These are phyloP conservation scores for Dothideomycetes sp. DNA, from an alignment of 2,329 filamentous ascomycete species.

Conservation along the genomic window DNA sequence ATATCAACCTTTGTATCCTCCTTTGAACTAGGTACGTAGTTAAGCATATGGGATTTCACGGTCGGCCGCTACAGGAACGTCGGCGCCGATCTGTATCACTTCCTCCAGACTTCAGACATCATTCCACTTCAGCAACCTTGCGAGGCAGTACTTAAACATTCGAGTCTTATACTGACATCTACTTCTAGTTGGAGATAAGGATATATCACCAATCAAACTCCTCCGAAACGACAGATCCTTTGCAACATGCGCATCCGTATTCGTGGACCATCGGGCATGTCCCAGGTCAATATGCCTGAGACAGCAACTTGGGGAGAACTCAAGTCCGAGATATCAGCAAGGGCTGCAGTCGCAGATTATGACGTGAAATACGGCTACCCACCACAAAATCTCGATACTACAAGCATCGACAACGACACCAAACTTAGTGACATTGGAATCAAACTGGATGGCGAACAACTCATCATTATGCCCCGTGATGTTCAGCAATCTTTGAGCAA, in stretches of 20 bases:
- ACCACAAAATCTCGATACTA: constrained; percentile 57
- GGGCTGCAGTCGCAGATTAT: constrained; percentile 58
- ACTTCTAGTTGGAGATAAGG: no score
- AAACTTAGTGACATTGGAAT: constrained; percentile 48
- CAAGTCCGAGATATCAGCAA: constrained; percentile 49
- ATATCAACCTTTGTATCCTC: no score
- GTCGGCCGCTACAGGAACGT: no score
- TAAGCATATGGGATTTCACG: no score
- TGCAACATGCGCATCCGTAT: constrained; percentile 63
- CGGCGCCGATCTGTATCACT: no score
- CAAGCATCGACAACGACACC: constrained; percentile 41
- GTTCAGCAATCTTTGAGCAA: constrained; percentile 27
- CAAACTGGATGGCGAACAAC: constrained; percentile 58
- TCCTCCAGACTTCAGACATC: no score
- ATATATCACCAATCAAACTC: neutral
- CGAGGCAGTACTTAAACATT: no score
- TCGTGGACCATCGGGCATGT: constrained; percentile 63
- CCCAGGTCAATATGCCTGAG: constrained; percentile 59
- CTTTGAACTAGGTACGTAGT: no score
- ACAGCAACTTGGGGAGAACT: constrained; percentile 57
- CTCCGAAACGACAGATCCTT: neutral
- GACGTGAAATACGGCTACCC: constrained; percentile 81
- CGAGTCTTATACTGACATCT: no score
- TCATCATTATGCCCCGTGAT: constrained; percentile 50
- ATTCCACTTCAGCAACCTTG: no score